A percentile compares a stretch with the other conserved stretches of the same genome.
Evolutionary conservation across 1,139 yeast species (phyloP).

Genomic region (Arxiozyma heterogenica): DNA sequence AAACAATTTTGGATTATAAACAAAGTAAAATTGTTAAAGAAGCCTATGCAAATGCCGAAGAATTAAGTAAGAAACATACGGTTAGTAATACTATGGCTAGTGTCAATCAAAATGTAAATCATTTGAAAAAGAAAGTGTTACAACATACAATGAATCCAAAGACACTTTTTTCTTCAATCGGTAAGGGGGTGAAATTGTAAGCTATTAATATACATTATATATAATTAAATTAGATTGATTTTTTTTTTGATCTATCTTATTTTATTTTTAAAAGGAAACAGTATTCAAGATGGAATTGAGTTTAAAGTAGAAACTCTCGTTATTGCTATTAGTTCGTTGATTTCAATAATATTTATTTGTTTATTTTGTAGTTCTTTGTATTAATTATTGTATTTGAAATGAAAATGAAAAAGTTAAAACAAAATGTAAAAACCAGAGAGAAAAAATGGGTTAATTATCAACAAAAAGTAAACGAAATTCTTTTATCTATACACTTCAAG

Average conservation of each 20-base stretch:
- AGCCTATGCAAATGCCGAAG: slow-evolving; percentile 32
- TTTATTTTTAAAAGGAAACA: neutral
- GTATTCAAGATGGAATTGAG: neutral
- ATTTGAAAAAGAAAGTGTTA: slow-evolving; percentile 29
- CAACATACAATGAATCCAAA: slow-evolving; percentile 30
- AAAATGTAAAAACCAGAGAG: too few relatives aligned
- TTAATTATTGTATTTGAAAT: too few relatives aligned
- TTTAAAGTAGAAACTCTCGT: neutral
- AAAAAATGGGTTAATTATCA: too few relatives aligned
- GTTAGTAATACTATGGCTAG: slow-evolving; percentile 30
- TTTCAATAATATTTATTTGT: neutral
- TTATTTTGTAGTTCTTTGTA: neutral
- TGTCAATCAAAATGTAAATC: slow-evolving; percentile 31
- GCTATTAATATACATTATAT: neutral
- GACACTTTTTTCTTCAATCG: slow-evolving; percentile 27
- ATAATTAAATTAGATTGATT: neutral
- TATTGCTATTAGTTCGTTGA: neutral
- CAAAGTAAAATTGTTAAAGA: slow-evolving; percentile 29
- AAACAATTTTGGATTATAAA: slow-evolving; percentile 27
- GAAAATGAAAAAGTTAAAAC: neutral
- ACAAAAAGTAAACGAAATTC: neutral
- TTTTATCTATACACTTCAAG: too few relatives aligned
- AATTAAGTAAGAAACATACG: slow-evolving; percentile 26
- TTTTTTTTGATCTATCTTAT: neutral
- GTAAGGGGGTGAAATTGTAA: slow-evolving; percentile 5